Evolutionary conservation across 768 basidiomycete species (phyloP), one percentile per base, ranked within the genome.

Genomic region (Rhodotorula kratochvilovae): DNA sequence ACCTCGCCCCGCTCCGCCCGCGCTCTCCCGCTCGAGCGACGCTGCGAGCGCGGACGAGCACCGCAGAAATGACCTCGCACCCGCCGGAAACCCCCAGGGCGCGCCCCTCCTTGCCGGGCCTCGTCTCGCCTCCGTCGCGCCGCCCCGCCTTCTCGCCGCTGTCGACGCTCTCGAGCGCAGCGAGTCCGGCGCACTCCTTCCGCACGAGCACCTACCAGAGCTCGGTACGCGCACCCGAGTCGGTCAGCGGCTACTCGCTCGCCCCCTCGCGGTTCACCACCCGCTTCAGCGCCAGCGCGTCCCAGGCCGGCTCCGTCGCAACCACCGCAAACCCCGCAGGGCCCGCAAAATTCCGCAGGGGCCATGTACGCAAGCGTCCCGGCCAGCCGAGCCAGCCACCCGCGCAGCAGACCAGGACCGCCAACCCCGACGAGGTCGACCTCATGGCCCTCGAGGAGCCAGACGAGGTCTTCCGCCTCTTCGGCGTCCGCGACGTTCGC

Each of bases 401-500:
- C 19, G 64, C 60, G 13, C 25, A 33, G 25, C 43, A 62, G 57
- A 43, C 58, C 27, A 29, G 39, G 36, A 33, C 60, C 10, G 21
- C 23, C 50, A 62, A 74, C 50, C 68, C 74, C 4, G 70, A 71
- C 63, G 61, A 58, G 33, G 61, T 75, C 45, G 73, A 74, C 48
- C 45, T 75, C 17, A 53, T 68, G 42, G 66, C 72, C 15, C 63
- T 73, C 64, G 71, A 72, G 29, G 77, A 76, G n/a, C 70, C 76
- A 2, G 77, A 78, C 54, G 62, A 61, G 19, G 71, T 78, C 10
- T 78, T 78, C 29, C 50, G 70, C 23, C 17, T 42, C 45, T 78
- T 77, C 51, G 72, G 71, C 42, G 76, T 77, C 36, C 61, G 72
- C 48, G 76, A 78, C 39, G 78, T 78, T 21, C 70, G 73, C n/a